phyloP scores from a whole-genome alignment of 2,329 filamentous ascomycete genomes.

The Eutypella sp. region DNA sequence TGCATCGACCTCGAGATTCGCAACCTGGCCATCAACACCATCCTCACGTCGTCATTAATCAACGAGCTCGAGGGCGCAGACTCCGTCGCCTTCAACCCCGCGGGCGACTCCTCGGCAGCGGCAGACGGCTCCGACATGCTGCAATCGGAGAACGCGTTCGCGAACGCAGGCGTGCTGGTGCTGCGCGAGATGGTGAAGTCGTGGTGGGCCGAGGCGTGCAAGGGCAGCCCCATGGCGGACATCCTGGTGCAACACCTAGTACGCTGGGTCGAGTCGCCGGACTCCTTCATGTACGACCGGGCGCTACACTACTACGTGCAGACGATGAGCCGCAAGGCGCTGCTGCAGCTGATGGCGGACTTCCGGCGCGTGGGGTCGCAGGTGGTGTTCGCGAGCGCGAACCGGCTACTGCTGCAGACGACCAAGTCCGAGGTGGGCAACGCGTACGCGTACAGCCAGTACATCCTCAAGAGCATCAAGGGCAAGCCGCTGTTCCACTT shows the following conservation, averaged over 20 bases:
- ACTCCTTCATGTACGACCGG: slow-evolving; percentile 91
- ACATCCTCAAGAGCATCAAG: slow-evolving; percentile 96
- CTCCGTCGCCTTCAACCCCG: slow-evolving; percentile 78
- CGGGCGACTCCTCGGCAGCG: slow-evolving; percentile 54
- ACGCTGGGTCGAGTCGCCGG: slow-evolving; percentile 91
- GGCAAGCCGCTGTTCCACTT: slow-evolving; percentile 95
- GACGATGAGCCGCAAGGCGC: slow-evolving; percentile 96
- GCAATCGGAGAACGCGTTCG: slow-evolving; percentile 84
- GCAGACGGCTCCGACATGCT: slow-evolving; percentile 64
- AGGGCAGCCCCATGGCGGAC: slow-evolving; percentile 89
- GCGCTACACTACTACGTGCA: slow-evolving; percentile 96
- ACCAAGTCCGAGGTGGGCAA: slow-evolving; percentile 96
- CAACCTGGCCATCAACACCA: slow-evolving; percentile 96
- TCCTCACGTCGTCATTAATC: slow-evolving; percentile 91
- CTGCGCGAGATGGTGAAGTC: slow-evolving; percentile 97
- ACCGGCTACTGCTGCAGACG: slow-evolving; percentile 85
- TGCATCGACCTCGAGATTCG: slow-evolving; percentile 93
- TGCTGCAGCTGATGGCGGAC: slow-evolving; percentile 94
- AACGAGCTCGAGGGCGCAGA: slow-evolving; percentile 93
- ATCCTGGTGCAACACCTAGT: slow-evolving; percentile 96
- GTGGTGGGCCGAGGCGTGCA: slow-evolving; percentile 95
- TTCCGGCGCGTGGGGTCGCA: slow-evolving; percentile 93
- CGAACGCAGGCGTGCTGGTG: slow-evolving; percentile 84
- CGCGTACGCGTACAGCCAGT: slow-evolving; percentile 93
- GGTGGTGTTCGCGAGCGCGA: slow-evolving; percentile 89